Conservation (phyloP, 176 grass and related monocot genomes). For the Neostapfia colusana region DNA sequence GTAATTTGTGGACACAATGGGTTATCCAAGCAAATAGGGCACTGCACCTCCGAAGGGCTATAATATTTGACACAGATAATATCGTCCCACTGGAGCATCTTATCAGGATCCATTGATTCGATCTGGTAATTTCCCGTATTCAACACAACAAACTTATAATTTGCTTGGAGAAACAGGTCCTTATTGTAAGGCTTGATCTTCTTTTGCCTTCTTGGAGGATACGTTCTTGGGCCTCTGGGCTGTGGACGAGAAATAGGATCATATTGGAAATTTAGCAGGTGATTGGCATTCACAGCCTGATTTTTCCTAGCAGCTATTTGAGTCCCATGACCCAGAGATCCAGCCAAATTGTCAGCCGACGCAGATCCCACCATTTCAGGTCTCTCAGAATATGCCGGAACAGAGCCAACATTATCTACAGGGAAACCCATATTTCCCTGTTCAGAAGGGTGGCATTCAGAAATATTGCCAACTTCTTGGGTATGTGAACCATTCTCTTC, state of each 20-base stretch:
- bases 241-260: slow-evolving; percentile 88
- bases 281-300: slow-evolving; percentile 81
- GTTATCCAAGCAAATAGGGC: slow-evolving; percentile 88
- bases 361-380: slow-evolving; percentile 37
- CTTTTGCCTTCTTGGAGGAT: slow-evolving; percentile 76
- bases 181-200: slow-evolving; percentile 98
- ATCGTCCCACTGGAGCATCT: slow-evolving; percentile 97
- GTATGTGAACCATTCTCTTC: slow-evolving; percentile 46
- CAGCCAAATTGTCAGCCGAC: slow-evolving; percentile 33
- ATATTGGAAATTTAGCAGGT: slow-evolving; percentile 93
- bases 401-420: slow-evolving; percentile 18
- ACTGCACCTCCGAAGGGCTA: slow-evolving; percentile 61
- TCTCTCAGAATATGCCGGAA: slow-evolving; percentile 27
- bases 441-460: slow-evolving; percentile 48
- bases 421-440: slow-evolving; percentile 21
- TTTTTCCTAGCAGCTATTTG: slow-evolving; percentile 65
- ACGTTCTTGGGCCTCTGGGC: slow-evolving; percentile 50
- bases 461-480: slow-evolving; percentile 47
- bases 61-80: slow-evolving; percentile 77
- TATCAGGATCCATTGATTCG: slow-evolving; percentile 90
- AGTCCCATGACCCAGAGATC: slow-evolving; percentile 49
- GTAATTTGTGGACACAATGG: slow-evolving; percentile 94
- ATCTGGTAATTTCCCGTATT: slow-evolving; percentile 67
- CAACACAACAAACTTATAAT: slow-evolving; percentile 93
- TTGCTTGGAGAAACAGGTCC: slow-evolving; percentile 95